Evolutionary conservation across 1,284 basidiomycete genomes (phyloP), one percentile per base, ranked within the genome.

Genomic region (Cryptococcus neoformans): DNA sequence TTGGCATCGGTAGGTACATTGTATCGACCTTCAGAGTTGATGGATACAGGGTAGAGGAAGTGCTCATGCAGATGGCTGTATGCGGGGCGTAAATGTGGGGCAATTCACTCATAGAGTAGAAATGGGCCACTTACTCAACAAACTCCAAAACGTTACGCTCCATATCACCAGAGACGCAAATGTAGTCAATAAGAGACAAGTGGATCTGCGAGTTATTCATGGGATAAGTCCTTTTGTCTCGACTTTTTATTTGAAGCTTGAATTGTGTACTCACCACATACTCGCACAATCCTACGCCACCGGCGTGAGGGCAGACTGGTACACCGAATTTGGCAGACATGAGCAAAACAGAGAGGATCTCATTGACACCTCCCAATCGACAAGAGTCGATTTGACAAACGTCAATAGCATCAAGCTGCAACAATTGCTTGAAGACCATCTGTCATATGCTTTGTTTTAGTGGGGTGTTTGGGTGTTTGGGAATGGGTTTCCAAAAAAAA

Each of bases 361-460:
- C 93, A 76, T 90, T 92, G 53, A 96, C 90, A 56, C 93, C 93
- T 2, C 89, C 92, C 35, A 96, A 81, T 55, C 93, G 86, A 78
- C 93, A 96, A 39, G 89, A 90, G 80, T 97, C 94, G 72, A 97
- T 93, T 77, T 97, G 93, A 63, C 86, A 88, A n/a, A 96, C 93
- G 71, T 95, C 92, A 70, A 97, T 92, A 12, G 92, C 92, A 51
- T 92, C 86, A 1, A 92, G 89, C 74, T 95, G 92, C 10, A 97
- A 81, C 12, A 97, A 83, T 75, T 97, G 93, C 80, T 97, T 97
- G 84, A 97, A 97, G n/a, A 90, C 84, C 84, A 96, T 94, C 70
- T 70, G 58, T 34, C 10, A 7, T 42, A 2, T 14, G 11, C n/a
- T 21, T 21, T 21, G 21, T 21, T 21, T 21, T 21, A 21, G 21